A percentile compares a stretch with the other conserved stretches of the same genome.
Evolutionary conservation across 2,329 filamentous ascomycete genomes (phyloP).

Genomic region (Calonectria naviculata): DNA sequence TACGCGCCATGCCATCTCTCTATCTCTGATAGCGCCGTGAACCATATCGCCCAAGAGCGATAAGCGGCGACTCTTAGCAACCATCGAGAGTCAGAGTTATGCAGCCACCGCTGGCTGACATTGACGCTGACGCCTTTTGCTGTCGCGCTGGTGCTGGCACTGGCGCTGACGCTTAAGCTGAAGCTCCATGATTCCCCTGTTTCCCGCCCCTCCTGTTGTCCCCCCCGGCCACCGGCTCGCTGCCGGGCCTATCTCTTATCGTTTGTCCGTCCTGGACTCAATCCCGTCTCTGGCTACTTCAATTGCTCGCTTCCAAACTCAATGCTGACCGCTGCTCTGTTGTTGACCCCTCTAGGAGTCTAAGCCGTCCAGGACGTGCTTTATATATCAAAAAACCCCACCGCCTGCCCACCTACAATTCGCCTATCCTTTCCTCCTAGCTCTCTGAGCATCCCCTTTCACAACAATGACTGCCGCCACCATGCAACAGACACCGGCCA

Average conservation of each 20-base stretch:
- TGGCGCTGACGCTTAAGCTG: slow-evolving; percentile 9
- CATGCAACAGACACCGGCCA: slow-evolving; percentile 61
- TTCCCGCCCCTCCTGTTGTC: slow-evolving; percentile 14
- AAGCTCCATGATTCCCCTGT: slow-evolving; percentile 22
- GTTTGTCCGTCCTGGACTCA: slow-evolving; percentile 11
- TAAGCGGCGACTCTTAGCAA: slow-evolving; percentile 19
- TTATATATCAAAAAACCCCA: slow-evolving; percentile 26
- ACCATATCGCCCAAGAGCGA: slow-evolving; percentile 13
- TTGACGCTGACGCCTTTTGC: slow-evolving; percentile 8
- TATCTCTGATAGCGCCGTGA: slow-evolving; percentile 27
- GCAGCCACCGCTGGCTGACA: slow-evolving; percentile 8
- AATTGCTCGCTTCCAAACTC: slow-evolving; percentile 29
- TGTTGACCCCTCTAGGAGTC: slow-evolving; percentile 29
- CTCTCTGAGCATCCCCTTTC: slow-evolving; percentile 31
- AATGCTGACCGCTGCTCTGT: slow-evolving; percentile 39
- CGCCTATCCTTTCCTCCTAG: slow-evolving; percentile 9
- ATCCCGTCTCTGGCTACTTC: slow-evolving; percentile 9
- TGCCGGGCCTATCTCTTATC: slow-evolving; percentile 2
- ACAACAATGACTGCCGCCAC: slow-evolving; percentile 61
- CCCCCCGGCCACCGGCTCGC: slow-evolving; percentile 5
- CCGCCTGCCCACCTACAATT: slow-evolving; percentile 19
- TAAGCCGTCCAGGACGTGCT: slow-evolving; percentile 23
- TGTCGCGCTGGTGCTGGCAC: neutral
- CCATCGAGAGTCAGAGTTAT: slow-evolving; percentile 17
- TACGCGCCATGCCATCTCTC: slow-evolving; percentile 28